Evolutionary conservation across 441 rosid species (phyloP), one percentile per base, ranked within the genome.

Genomic region (Populus trichocarpa): DNA sequence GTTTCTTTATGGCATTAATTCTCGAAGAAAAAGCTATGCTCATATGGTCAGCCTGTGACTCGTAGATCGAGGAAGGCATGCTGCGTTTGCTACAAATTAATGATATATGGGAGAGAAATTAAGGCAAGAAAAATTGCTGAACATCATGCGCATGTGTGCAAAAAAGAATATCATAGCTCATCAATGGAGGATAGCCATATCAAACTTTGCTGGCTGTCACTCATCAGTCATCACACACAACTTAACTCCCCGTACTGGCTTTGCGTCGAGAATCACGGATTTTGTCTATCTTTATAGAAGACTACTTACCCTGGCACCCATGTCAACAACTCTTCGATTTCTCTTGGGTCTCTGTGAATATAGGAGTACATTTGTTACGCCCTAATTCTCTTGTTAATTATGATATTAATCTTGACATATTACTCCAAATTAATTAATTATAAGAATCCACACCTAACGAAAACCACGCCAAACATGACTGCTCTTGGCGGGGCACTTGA

Each of bases 191-290:
- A 30, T 18, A 18, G 2, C 61, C 61, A 2, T 18, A 18, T 18
- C n/a, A 18, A 53, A 53, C 22, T 53, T 69, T 69, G 83, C 82
- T 70, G 53, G 77, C 57, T 73, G 83, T 77, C 81, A 77, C 50
- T 76, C 61, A 53, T 53, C 61, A 53, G 22, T 53, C n/a, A 53
- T 53, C 61, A 53, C 61, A 53, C 61, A 16, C 61, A 53, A 6
- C n/a, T 5, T 53, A 53, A 53, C 61, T 53, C 61, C 32, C 59
- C 3, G 32, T 16, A 59, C 85, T 72, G 75, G 67, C 79, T 79
- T 82, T 63, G 75, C 84, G 82, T 79, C 88, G 88, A 86, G 87
- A 84, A 84, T 84, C 89, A 82, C 87, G 90, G 87, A 83, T 66
- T 75, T 13, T 80, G 83, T 83, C 81, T 73, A 77, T 83, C 84